A percentile compares a stretch with the other conserved stretches of the same genome.
phyloP scores from a whole-genome alignment of 352 stramenopile species.

The Globisporangium cylindrosporum region DNA sequence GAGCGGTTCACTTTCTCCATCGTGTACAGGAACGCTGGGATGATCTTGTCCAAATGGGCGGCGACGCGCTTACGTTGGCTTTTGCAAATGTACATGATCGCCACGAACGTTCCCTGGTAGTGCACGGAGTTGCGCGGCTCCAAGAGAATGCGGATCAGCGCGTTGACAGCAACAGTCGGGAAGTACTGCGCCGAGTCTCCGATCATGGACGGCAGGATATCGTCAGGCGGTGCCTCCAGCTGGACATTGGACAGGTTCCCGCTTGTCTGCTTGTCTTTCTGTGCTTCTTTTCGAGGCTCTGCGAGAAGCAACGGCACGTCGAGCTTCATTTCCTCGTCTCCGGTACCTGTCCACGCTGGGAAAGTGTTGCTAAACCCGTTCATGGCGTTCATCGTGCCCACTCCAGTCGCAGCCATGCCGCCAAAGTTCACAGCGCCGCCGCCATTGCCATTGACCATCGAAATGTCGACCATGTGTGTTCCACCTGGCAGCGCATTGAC shows the following conservation, averaged over 20 bases:
- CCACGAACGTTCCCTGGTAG: constrained; percentile 97
- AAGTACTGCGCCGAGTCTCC: constrained; percentile 93
- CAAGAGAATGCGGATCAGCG: constrained; percentile 97
- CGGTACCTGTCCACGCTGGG: constrained; percentile 11
- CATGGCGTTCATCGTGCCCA: constrained; percentile 22
- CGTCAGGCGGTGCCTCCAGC: constrained; percentile 63
- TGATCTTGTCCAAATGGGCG: constrained; percentile 95
- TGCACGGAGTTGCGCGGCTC: constrained; percentile 95
- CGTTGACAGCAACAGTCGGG: constrained; percentile 95
- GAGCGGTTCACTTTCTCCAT: constrained; percentile 87
- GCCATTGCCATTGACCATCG: constrained; percentile 21
- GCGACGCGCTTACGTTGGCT: constrained; percentile 93
- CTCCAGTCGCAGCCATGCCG: constrained; percentile 23
- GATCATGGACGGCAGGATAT: constrained; percentile 82
- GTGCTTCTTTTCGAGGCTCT: constrained; percentile 47
- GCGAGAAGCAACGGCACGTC: constrained; percentile 49
- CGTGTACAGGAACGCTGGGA: constrained; percentile 96
- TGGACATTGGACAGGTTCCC: constrained; percentile 60
- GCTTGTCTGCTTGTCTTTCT: constrained; percentile 75
- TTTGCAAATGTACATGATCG: constrained; percentile 99
- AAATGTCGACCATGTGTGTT: constrained; percentile 19
- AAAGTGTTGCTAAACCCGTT: constrained; percentile 14
- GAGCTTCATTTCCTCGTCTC: constrained; percentile 50
- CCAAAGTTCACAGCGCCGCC: constrained; percentile 22
- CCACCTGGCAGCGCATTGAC: constrained; percentile 16